Evolutionary conservation across 495 filamentous ascomycete genomes (phyloP).

Genomic region (Neurospora terricola): DNA sequence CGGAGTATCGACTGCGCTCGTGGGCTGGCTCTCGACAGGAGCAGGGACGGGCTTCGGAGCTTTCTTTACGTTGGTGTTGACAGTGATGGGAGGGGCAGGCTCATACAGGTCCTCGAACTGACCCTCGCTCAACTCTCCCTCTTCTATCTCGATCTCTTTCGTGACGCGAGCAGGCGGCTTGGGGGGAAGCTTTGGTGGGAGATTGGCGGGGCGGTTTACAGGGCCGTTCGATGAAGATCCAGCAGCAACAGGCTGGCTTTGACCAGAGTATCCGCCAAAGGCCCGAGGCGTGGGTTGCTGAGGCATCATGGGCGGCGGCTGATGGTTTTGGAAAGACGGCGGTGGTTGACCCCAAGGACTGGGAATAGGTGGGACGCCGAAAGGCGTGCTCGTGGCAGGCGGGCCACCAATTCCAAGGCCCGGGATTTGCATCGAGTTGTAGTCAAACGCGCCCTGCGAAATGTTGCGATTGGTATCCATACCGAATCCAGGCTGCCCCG

Average conservation of each 20-base stretch:
- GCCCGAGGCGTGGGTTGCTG: neutral
- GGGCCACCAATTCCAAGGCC: slow-evolving; percentile 27
- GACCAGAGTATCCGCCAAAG: neutral
- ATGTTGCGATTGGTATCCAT: slow-evolving; percentile 11
- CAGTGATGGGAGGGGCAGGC: slow-evolving; percentile 12
- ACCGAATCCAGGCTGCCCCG: neutral
- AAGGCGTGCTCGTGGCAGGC: neutral
- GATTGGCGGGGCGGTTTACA: neutral
- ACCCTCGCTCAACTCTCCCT: slow-evolving; percentile 65
- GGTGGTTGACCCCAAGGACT: slow-evolving; percentile 6
- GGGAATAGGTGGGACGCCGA: neutral
- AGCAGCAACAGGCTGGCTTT: slow-evolving; percentile 7
- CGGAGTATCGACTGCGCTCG: slow-evolving; percentile 17
- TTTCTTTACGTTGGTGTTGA: neutral
- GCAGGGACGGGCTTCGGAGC: slow-evolving; percentile 1
- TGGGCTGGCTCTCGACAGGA: slow-evolving; percentile 5
- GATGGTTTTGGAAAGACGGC: neutral
- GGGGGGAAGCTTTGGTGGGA: neutral
- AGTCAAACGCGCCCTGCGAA: slow-evolving; percentile 24
- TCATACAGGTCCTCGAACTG: slow-evolving; percentile 44
- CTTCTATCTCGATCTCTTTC: slow-evolving; percentile 39
- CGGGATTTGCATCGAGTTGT: slow-evolving; percentile 32
- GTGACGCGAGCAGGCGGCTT: slow-evolving; percentile 1
- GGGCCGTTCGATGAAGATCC: slow-evolving; percentile 3
- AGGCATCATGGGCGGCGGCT: neutral